These are phyloP conservation scores for Saraca asoca DNA, from an alignment of 331 rosid species.

Conservation along the genomic window DNA sequence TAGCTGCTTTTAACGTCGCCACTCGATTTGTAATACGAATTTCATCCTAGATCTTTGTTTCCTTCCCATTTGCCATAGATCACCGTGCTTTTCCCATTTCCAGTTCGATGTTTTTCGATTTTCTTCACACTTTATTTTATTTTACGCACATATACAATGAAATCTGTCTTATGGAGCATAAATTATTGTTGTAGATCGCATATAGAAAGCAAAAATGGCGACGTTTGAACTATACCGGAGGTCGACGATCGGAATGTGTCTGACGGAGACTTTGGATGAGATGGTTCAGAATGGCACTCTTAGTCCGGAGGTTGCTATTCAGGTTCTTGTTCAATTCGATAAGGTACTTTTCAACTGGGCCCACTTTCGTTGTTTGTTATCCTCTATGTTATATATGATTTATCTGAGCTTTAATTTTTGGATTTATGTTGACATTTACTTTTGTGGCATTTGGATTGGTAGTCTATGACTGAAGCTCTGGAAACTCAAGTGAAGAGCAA, in stretches of 20 bases:
- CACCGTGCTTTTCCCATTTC: neutral
- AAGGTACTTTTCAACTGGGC: conserved; percentile 49
- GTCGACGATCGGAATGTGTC: conserved; percentile 92
- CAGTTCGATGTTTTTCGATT: neutral
- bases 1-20: conserved; percentile 33
- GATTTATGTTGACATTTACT: conserved; percentile 22
- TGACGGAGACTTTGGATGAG: conserved; percentile 89
- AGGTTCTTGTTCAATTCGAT: conserved; percentile 94
- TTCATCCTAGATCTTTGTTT: conserved; percentile 11
- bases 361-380: neutral
- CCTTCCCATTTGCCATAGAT: too few species aligned
- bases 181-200: conserved; percentile 49
- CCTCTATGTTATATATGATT: neutral
- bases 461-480: conserved; percentile 57
- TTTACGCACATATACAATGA: neutral
- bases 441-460: conserved; percentile 14
- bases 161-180: neutral
- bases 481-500: conserved; percentile 51
- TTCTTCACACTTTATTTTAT: neutral
- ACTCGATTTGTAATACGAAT: conserved; percentile 35
- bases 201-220: conserved; percentile 58
- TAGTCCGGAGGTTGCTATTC: conserved; percentile 86
- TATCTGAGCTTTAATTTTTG: conserved; percentile 6
- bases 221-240: conserved; percentile 93
- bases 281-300: conserved; percentile 90